Base-by-base conservation (phyloP, 2,329 filamentous ascomycete genomes). In the Leptosphaerulina australis region DNA sequence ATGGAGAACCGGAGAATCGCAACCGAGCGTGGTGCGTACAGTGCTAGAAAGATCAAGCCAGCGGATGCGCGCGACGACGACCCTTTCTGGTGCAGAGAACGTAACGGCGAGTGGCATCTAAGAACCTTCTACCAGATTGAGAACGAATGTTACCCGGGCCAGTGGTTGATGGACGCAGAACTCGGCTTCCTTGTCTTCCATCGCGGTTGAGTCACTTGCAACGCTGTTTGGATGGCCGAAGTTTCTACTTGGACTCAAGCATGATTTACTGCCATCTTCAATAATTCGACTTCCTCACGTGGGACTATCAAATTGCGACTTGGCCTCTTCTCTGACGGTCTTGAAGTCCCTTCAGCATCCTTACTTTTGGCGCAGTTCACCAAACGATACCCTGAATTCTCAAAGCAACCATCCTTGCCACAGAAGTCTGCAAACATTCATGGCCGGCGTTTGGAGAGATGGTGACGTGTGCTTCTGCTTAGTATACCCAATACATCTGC, bases 61-160 rank as follows among this genome's bases (percentile, higher is more conserved):
- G 65, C 65, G 2, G 66, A 71, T 49, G 66, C 67, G 2, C 58
- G 55, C 14, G 59, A 64, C 24, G 68, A 72, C 31, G 67, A 72
- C 40, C 59, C 63, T 3, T 74, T 74, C 46, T 74, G 70, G 70
- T 69, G 67, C 53, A 59, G 57, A n/a, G 72, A 74, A 54, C 46
- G 62, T 17, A 69, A 70, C 40, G 72, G 72, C 31, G 62, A 67
- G 44, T 70, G 68, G 66, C 66, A 70, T 47, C 52, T 72, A 17
- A 56, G 70, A 18, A 62, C 60, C 3, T 73, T 59, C 62, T 71
- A 71, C 25, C 64, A 67, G 58, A 74, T 74, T 34, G 68, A 74
- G 60, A 69, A 70, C 18, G 69, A 71, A 48, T 70, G 68, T 38
- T 55, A 70, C 11, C 72, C 72, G 3, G 72, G 72, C 1, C 55